Conservation (phyloP, 257 asterid species). For the Solanum lignicaule region DNA sequence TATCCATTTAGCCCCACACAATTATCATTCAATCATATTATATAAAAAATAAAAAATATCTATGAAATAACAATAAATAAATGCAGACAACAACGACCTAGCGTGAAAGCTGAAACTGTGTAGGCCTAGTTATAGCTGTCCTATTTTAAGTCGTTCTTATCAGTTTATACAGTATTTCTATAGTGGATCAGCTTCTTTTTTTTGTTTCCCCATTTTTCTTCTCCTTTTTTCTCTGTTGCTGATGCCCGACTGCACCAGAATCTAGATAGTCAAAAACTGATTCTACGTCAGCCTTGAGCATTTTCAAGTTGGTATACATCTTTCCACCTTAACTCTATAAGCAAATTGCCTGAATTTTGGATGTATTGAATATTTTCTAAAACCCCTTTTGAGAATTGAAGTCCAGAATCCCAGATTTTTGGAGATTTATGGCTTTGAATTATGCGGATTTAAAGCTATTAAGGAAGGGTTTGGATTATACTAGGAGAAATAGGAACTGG, state of each 20-base stretch:
- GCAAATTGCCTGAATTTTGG: neutral
- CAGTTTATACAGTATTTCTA: neutral
- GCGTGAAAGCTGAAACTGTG: neutral
- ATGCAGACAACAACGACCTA: neutral
- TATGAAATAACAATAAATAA: neutral
- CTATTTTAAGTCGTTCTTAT: neutral
- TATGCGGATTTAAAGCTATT: conserved; percentile 30
- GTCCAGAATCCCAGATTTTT: neutral
- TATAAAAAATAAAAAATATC: neutral
- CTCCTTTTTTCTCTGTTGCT: neutral
- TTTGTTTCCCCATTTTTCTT: neutral
- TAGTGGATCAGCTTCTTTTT: neutral
- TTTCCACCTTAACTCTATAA: neutral
- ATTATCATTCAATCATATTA: neutral
- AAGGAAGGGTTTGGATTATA: conserved; percentile 18
- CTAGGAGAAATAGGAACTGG: conserved; percentile 37
- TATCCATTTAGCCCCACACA: neutral
- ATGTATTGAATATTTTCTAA: neutral
- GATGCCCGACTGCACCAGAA: neutral
- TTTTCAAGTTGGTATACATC: neutral
- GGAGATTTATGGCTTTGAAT: neutral
- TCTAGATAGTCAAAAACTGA: neutral
- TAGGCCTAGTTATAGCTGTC: neutral
- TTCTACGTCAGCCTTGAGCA: neutral
- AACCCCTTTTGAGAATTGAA: neutral